phyloP scores from a whole-genome alignment of 2,329 filamentous ascomycete genomes.

The Nemania sp. region DNA sequence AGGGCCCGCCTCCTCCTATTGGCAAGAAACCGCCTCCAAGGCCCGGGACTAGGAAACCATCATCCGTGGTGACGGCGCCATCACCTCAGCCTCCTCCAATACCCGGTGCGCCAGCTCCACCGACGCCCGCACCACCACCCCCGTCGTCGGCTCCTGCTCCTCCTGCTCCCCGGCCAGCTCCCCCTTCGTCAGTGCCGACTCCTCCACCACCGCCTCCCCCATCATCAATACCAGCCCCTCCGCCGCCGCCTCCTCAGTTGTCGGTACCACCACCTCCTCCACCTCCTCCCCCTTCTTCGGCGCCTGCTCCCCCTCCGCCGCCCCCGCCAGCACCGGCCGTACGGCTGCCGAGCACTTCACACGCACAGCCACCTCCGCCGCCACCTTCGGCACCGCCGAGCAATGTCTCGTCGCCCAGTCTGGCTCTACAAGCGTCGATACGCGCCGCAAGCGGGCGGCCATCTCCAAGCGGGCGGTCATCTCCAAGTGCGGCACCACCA shows the following conservation, averaged over 20 bases:
- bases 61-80: slow-evolving; percentile 36
- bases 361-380: slow-evolving; percentile 46
- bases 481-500: slow-evolving; percentile 42
- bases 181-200: slow-evolving; percentile 50
- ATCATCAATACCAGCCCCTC: slow-evolving; percentile 41
- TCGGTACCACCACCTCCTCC: slow-evolving; percentile 38
- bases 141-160: slow-evolving; percentile 50
- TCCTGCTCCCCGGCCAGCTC: slow-evolving; percentile 36
- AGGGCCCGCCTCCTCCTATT: slow-evolving; percentile 75
- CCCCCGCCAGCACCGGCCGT: slow-evolving; percentile 28
- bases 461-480: slow-evolving; percentile 41
- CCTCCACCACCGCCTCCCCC: slow-evolving; percentile 41
- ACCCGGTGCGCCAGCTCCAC: slow-evolving; percentile 40
- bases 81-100: slow-evolving; percentile 37
- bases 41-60: slow-evolving; percentile 63
- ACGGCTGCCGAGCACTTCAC: slow-evolving; percentile 34
- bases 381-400: slow-evolving; percentile 31
- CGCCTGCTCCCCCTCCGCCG: slow-evolving; percentile 49
- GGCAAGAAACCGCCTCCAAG: slow-evolving; percentile 74
- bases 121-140: slow-evolving; percentile 43
- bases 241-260: slow-evolving; percentile 41
- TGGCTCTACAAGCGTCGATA: slow-evolving; percentile 47
- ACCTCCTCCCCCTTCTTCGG: slow-evolving; percentile 48
- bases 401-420: slow-evolving; percentile 39
- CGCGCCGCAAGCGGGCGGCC: slow-evolving; percentile 43